Evolutionary conservation across 805 yeast genomes (phyloP), one percentile per base, ranked within the genome.

Genomic region (Yamadazyma nakazawae): DNA sequence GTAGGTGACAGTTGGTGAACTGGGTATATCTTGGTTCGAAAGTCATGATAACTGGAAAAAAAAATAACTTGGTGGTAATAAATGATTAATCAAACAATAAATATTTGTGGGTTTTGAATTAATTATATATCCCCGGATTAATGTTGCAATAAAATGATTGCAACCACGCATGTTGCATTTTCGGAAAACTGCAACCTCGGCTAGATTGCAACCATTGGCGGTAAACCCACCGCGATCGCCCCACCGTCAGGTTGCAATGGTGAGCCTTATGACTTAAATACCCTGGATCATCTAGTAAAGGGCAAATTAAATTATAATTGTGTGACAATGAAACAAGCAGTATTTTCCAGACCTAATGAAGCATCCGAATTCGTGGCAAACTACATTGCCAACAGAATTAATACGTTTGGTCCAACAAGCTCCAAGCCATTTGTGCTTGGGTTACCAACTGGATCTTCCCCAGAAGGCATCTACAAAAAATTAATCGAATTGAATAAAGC

Each of bases 361-460:
- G 81, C 81, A 16, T 70, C 76, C 30, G 62, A 54, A 40, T 68
- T 55, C 44, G 67, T 76, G 42, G 83, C 82, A 16, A 64, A 68
- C 36, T 65, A 75, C 57, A 74, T 80, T 28, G 67, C 76, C 14
- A 51, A 59, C 34, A 61, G 57, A 45, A 79, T 80, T 59, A 75
- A 64, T 49, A 58, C 53, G 0, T 79, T 78, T 48, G 52, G 48
- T 2, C 82, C 84, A 12, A 67, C 80, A 11, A 54, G 72, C 2
- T 46, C 53, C 2, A 67, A 60, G 37, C 83, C 84, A 13, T 78
- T 74, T 55, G 80, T 80, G 1, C 56, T 80, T 37, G 84, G 84
- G 1, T 70, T 80, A 40, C 84, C 84, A 28, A 80, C 84, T 2
- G 84, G 84, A 2, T 79, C 83, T 5, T 78, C 82, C 5, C 84